phyloP scores from a whole-genome alignment of 345 rosid species.

The Arabidopsis thaliana region TAIR10.1 NC_003075.7:6517001-6517500 shows the following conservation, averaged over 20 bases:
- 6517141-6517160: constrained; percentile 52
- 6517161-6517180: constrained; percentile 47
- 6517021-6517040: constrained; percentile 57
- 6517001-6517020: constrained; percentile 53
- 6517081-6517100: constrained; percentile 59
- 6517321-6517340: constrained; percentile 50
- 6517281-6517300: constrained; percentile 54
- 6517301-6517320: constrained; percentile 47
- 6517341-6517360: constrained; percentile 44
- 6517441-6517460: constrained; percentile 55
- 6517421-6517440: constrained; percentile 52
- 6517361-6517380: constrained; percentile 1
- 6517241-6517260: constrained; percentile 1
- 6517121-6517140: constrained; percentile 48
- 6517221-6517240: background rate
- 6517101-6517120: constrained; percentile 64
- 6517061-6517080: constrained; percentile 66
- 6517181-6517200: constrained; percentile 32
- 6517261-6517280: constrained; percentile 56
- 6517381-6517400: constrained; percentile 32
- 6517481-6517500: background rate
- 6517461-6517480: background rate
- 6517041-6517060: constrained; percentile 54
- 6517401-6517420: constrained; percentile 30
- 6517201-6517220: background rate